Base-by-base conservation (phyloP, 352 stramenopile genomes). In the Phytophthora palmivora region DNA sequence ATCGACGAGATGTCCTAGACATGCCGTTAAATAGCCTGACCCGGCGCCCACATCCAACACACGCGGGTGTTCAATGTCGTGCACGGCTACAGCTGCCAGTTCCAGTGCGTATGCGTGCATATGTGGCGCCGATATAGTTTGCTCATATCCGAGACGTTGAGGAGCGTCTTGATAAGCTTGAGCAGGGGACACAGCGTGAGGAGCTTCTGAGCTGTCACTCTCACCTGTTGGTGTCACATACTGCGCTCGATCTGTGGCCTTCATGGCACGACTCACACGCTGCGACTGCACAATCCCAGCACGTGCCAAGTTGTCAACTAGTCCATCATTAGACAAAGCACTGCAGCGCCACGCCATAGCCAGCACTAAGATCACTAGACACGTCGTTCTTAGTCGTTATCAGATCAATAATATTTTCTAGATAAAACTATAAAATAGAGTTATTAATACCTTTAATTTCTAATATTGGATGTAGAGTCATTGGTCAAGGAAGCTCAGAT, bases 21-120 rank as follows among this genome's bases (percentile, higher is more conserved):
- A 95, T 6, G 93, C 94, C 6, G 92, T 98, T 8, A 99, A 74
- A 72, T 99, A 99, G 5, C 97, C 97, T 6, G 89, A 98, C 21
- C 97, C 97, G 24, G 80, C 96, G 28, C 97, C 97, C 0, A 99
- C 95, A 70, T 99, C 97, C 19, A 99, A 70, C 8, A 99, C 82
- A 14, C 81, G 81, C 14, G 96, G 74, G 14, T 72, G 43, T 9
- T 67, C 44, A 1, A 78, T 51, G 28, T 73, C 67, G 19, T 59
- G 50, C 18, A 88, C 60, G 6, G 90, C 79, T n/a, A 78, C 77
- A 30, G 81, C 76, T 42, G 81, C 75, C 12, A 94, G 52, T 51
- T 97, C 89, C 28, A 97, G 58, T 12, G 88, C 88, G 50, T 76
- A 84, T 9, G 89, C 91, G 60, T 97, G 91, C 91, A 97, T 97